Evolutionary conservation across 805 yeast species (phyloP), one percentile per base, ranked within the genome.

Genomic region (Wickerhamiella shivajii): DNA sequence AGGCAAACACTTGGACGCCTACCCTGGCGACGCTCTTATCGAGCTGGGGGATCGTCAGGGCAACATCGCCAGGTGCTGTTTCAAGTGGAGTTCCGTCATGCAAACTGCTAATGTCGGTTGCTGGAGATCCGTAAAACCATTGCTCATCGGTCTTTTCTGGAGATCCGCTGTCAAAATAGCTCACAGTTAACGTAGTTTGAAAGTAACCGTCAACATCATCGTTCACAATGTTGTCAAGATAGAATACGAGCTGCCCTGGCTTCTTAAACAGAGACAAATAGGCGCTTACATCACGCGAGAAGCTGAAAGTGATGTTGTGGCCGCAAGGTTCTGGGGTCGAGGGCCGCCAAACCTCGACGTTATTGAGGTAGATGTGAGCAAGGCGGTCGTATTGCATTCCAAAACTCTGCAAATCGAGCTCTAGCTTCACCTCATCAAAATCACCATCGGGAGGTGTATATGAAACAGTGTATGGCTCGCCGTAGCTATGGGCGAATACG

Each of bases 261-360:
- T 43, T 30, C 20, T 51, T 41, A 50, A 81, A 77, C 21, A 80
- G 50, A 0, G 57, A 41, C 4, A 61, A 45, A 49, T 68, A 79
- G n/a, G 57, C 50, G 2, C 84, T 63, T 1, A 79, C 65, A 49
- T 83, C 93, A 49, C 77, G 80, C 19, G 64, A 57, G 33, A 64
- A 55, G 15, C 77, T 67, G 42, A 59, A 67, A 8, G 68, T 66
- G 2, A 56, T 44, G 11, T 47, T 49, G 56, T 64, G 44, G 45
- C 75, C 55, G 36, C 66, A 66, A 3, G 85, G 87, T 50, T 77
- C 87, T 10, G 74, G 69, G 2, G 87, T 77, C 3, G 81, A 71
- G 2, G 77, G 71, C 56, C 85, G 66, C 87, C 87, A 77, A 17
- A 77, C 52, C 40, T 74, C 73, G 7, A 65, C 60, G 16, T 71